Evolutionary conservation across 805 yeast genomes (phyloP), one percentile per base, ranked within the genome.

Genomic region (Wickerhamiella azymoides): DNA sequence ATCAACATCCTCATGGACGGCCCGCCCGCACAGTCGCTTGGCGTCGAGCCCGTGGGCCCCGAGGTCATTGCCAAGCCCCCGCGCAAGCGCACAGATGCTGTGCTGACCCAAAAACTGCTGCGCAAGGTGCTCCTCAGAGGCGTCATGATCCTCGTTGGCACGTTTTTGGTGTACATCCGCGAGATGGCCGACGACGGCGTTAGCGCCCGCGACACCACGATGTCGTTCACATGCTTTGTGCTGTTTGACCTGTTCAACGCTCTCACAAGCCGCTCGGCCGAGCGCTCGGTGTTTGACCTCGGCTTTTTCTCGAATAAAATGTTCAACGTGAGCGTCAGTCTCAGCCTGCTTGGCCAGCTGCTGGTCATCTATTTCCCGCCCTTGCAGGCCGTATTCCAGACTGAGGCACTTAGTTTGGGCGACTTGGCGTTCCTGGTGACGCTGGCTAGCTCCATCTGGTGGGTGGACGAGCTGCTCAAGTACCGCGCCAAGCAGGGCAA

Each of bases 1-100:
- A 89, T 89, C 61, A 89, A 89, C 62, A 92, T 89, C 51, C 71
- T 89, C 48, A 89, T 89, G 98, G 98, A 89, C 66, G 98, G 98
- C 1, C 98, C 98, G 10, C 98, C 98, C 3, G 97, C 97, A 1
- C 98, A 89, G 66, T 83, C 94, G 0, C 69, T 89, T 38, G 98
- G 98, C 49, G 97, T 92, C 27, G 98, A 89, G 65, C 94, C 96
- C 1, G 97, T 89, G 11, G 97, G 89, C 59, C 86, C 82, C 50
- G 94, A 82, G 61, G 95, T 89, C 33, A 88, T 89, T 96, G 77
- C 74, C 51, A 83, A 81, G 60, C 96, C 97, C n/a, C 98, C 98
- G 45, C 78, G 99, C 65, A 73, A 77, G 44, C 78, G 96, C 60
- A 70, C 75, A 47, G 97, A 89, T 51, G 79, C 79, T 57, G 92